Evolutionary conservation across 2,329 filamentous ascomycete genomes (phyloP).

Genomic region (Venturia asperata): DNA sequence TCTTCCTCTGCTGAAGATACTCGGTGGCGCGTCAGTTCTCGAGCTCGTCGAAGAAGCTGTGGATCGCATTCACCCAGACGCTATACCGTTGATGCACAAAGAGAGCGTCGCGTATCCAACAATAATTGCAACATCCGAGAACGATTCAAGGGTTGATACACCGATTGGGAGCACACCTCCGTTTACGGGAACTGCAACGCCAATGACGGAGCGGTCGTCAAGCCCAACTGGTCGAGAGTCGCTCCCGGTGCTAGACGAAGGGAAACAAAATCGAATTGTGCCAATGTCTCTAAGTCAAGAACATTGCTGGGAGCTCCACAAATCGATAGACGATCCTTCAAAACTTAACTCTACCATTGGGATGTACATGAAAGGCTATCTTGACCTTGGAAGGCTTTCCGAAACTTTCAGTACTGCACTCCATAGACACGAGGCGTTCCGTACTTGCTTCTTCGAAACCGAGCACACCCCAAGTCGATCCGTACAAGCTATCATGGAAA

Average conservation of each 20-base stretch:
- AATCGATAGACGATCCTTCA: slow-evolving; percentile 32
- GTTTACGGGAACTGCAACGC: neutral
- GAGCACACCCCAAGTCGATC: neutral
- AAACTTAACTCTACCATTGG: slow-evolving; percentile 36
- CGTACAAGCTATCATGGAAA: slow-evolving; percentile 8
- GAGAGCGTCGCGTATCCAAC: neutral
- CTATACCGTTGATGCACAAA: neutral
- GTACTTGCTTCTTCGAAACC: slow-evolving; percentile 28
- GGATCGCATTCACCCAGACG: slow-evolving; percentile 16
- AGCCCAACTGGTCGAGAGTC: neutral
- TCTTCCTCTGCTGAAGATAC: slow-evolving; percentile 42
- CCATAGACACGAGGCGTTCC: slow-evolving; percentile 31
- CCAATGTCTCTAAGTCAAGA: slow-evolving; percentile 38
- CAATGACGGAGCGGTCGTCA: slow-evolving; percentile 10
- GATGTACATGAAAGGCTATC: slow-evolving; percentile 29
- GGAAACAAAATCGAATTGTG: slow-evolving; percentile 19
- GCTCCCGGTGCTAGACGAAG: neutral
- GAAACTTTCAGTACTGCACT: slow-evolving; percentile 31
- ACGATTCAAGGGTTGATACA: neutral
- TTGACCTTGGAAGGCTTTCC: slow-evolving; percentile 29
- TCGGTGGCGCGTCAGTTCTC: slow-evolving; percentile 29
- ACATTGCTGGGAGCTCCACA: slow-evolving; percentile 37
- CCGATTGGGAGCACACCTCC: neutral
- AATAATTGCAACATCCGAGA: neutral
- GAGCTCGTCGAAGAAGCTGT: slow-evolving; percentile 23